These are phyloP conservation scores for Dictyophora rubrovolvata DNA, from an alignment of 768 basidiomycete species.

Conservation along the genomic window DNA sequence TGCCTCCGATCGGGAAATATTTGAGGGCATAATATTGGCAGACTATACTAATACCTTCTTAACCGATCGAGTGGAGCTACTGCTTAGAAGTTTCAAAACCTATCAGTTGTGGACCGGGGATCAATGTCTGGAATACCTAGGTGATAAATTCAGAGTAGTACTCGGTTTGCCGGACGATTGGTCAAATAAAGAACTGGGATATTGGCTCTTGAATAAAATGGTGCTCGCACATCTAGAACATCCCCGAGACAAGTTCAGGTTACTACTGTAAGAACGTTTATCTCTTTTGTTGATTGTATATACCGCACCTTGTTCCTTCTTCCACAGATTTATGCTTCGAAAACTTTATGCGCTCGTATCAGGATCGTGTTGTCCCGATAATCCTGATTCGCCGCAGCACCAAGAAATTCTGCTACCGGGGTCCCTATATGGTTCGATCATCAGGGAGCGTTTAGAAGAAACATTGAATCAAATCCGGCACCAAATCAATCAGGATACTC, in stretches of 20 bases:
- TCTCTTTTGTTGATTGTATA: constrained; percentile 3
- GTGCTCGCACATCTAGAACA: constrained; percentile 82
- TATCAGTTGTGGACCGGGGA: constrained; percentile 80
- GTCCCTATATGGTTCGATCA: constrained; percentile 87
- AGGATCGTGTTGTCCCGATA: constrained; percentile 82
- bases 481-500: constrained; percentile 63
- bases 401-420: constrained; percentile 96
- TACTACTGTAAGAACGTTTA: constrained; percentile 66
- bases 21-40: constrained; percentile 92
- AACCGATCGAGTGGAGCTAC: constrained; percentile 90
- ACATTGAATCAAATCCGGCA: constrained; percentile 61
- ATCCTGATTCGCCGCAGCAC: constrained; percentile 97
- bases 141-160: constrained; percentile 93
- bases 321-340: constrained; percentile 84
- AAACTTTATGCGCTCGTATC: constrained; percentile 91
- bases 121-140: constrained; percentile 90
- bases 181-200: constrained; percentile 73
- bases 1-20: constrained; percentile 92
- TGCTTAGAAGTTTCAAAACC: constrained; percentile 91
- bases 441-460: constrained; percentile 95
- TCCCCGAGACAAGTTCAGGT: constrained; percentile 87
- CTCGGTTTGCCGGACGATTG: constrained; percentile 88
- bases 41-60: constrained; percentile 96
- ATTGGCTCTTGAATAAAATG: constrained; percentile 74
- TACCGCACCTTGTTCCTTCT: not conserved